phyloP scores from a whole-genome alignment of 1,139 yeast genomes.

The Candida sp. region DNA sequence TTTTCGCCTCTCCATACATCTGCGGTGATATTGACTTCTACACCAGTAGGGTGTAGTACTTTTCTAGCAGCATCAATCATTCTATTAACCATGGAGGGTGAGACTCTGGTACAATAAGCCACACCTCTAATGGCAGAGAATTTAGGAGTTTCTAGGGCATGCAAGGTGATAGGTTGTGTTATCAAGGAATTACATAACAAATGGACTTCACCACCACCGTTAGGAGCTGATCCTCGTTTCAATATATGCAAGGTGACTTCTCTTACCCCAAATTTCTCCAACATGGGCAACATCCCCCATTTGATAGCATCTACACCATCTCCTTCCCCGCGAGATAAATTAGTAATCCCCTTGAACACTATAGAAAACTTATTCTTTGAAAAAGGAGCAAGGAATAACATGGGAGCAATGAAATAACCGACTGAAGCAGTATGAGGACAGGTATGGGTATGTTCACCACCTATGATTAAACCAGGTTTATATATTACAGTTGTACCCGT shows the following conservation, averaged over 20 bases:
- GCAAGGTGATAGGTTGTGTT: slow-evolving; percentile 83
- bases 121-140: slow-evolving; percentile 86
- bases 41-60: slow-evolving; percentile 70
- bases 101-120: slow-evolving; percentile 93
- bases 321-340: slow-evolving; percentile 56
- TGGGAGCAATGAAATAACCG: slow-evolving; percentile 88
- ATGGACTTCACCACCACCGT: slow-evolving; percentile 96
- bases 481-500: slow-evolving; percentile 95
- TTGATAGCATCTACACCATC: slow-evolving; percentile 88
- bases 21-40: slow-evolving; percentile 91
- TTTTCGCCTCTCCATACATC: slow-evolving; percentile 98
- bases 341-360: slow-evolving; percentile 81
- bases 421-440: slow-evolving; percentile 80
- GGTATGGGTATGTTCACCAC: slow-evolving; percentile 80
- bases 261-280: slow-evolving; percentile 93
- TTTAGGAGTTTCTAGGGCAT: slow-evolving; percentile 73
- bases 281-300: slow-evolving; percentile 84
- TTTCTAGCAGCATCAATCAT: slow-evolving; percentile 82
- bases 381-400: slow-evolving; percentile 87
- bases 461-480: slow-evolving; percentile 87
- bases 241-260: slow-evolving; percentile 84
- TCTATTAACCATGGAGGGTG: slow-evolving; percentile 92
- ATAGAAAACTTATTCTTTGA: slow-evolving; percentile 84
- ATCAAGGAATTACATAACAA: slow-evolving; percentile 77
- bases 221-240: slow-evolving; percentile 90